These are phyloP conservation scores for Yamadazyma kitorensis DNA, from an alignment of 805 yeast species.

Conservation along the genomic window DNA sequence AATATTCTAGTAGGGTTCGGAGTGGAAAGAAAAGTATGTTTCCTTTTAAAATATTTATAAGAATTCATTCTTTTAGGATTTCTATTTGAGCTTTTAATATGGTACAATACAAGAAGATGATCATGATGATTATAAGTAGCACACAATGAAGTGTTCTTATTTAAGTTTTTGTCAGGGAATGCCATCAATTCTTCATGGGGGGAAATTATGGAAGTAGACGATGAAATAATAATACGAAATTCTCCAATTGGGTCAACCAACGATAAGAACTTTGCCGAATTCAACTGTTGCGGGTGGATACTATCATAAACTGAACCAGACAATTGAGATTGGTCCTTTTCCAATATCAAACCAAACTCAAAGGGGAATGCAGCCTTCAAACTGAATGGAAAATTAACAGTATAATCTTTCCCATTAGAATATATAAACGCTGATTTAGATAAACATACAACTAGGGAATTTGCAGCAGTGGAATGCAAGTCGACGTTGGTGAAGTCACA, in stretches of 20 bases:
- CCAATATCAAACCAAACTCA: slow-evolving; percentile 65
- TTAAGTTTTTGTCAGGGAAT: slow-evolving; percentile 46
- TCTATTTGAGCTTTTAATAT: slow-evolving; percentile 41
- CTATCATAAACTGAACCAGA: slow-evolving; percentile 4
- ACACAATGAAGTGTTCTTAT: slow-evolving; percentile 40
- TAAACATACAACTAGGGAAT: slow-evolving; percentile 55
- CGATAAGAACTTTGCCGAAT: slow-evolving; percentile 52
- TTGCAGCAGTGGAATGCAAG: background rate
- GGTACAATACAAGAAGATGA: slow-evolving; percentile 49
- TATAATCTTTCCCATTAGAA: slow-evolving; percentile 57
- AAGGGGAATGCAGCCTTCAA: slow-evolving; percentile 61
- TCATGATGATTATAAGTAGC: slow-evolving; percentile 54
- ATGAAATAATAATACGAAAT: slow-evolving; percentile 66
- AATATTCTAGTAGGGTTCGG: slow-evolving; percentile 42
- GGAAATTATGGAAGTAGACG: slow-evolving; percentile 65
- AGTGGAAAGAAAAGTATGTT: slow-evolving; percentile 32
- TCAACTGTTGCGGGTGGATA: slow-evolving; percentile 21
- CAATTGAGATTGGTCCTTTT: slow-evolving; percentile 37
- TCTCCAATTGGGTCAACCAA: slow-evolving; percentile 74
- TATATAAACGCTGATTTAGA: slow-evolving; percentile 62
- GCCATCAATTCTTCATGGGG: slow-evolving; percentile 53
- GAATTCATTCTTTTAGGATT: slow-evolving; percentile 14
- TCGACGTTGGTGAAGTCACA: slow-evolving; percentile 40
- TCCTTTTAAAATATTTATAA: slow-evolving; percentile 12
- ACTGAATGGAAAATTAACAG: slow-evolving; percentile 67